Conservation (phyloP, 2,329 filamentous ascomycete genomes). For the Pyrenophora teres region DNA sequence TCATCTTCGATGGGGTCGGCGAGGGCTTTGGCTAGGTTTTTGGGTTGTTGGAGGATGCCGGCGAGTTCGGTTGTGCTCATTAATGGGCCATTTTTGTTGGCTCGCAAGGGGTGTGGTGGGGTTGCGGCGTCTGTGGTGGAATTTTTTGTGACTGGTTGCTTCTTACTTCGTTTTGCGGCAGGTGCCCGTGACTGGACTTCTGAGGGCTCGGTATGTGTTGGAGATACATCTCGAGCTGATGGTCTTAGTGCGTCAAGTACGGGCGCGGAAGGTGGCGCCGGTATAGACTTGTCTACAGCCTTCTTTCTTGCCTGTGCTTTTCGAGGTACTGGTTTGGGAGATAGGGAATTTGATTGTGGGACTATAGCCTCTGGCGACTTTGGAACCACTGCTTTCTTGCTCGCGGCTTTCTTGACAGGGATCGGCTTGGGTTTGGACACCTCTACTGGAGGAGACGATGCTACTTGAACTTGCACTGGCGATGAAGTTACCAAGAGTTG, state of each 20-base stretch:
- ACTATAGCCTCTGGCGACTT: not conserved
- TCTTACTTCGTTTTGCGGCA: conserved; percentile 9
- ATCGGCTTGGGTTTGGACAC: conserved; percentile 3
- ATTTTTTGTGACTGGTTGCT: not conserved
- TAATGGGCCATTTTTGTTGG: conserved; percentile 24
- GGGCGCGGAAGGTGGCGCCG: not conserved
- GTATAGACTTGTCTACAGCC: not conserved
- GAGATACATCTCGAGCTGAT: conserved; percentile 9
- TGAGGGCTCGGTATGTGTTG: conserved; percentile 8
- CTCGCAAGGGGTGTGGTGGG: conserved; percentile 17
- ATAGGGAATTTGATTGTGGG: not conserved
- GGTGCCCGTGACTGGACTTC: conserved; percentile 13
- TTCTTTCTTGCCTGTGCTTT: conserved; percentile 8
- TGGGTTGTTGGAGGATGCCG: conserved; percentile 27
- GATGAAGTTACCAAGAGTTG: conserved; percentile 25
- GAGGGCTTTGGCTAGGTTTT: conserved; percentile 18
- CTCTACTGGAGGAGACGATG: conserved; percentile 5
- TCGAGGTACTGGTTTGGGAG: not conserved
- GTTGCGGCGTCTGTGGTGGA: not conserved
- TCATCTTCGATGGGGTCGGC: conserved; percentile 35
- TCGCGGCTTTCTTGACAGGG: conserved; percentile 1
- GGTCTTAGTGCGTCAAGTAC: conserved; percentile 1
- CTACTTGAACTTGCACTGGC: conserved; percentile 7
- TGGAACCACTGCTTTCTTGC: not conserved
- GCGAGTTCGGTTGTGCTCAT: conserved; percentile 40